Evolutionary conservation across 345 rosid genomes (phyloP), one percentile per base, ranked within the genome.

Genomic region (Iberis pinnata): DNA sequence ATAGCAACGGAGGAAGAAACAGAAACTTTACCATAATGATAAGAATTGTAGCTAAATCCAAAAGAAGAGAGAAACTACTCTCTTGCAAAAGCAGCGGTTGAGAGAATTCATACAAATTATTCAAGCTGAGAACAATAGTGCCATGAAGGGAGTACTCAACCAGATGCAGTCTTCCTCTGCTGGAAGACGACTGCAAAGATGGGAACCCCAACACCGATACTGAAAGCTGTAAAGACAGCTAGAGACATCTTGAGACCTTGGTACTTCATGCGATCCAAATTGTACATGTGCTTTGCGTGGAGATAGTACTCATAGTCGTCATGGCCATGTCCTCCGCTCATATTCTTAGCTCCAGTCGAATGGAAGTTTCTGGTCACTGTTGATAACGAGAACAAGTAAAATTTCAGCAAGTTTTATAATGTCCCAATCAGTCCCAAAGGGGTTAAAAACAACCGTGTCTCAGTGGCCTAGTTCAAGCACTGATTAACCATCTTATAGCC

Each of bases 231-330:
- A 58, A 88, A 75, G 49, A 92, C 98, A 4, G 49, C 90, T 5
- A 92, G 83, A 49, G 95, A 64, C 90, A 88, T 83, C 77, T 78
- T 92, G 67, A 92, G 72, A 40, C 15, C 73, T 70, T 85, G 98
- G 68, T 75, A 44, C 53, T 80, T 83, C 95, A 92, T 88, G 64
- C 81, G 78, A 70, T 85, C 97, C 89, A 88, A 73, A 71, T 92
- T 88, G 82, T 92, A 92, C 98, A 92, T 88, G 78, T 88, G 95
- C 77, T 92, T 88, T 0, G 96, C 83, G 51, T 92, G 95, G 6
- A 92, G 67, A 74, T 88, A 92, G 70, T 41, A 29, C 33, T 29
- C 33, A 81, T 18, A 83, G 88, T 92, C 93, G 2, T 80, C 79
- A 40, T 87, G 82, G 31, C 77, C 84, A 60, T 79, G 86, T 38